Evolutionary conservation across 2,329 filamentous ascomycete species (phyloP).

Genomic region (Talaromyces sp.): DNA sequence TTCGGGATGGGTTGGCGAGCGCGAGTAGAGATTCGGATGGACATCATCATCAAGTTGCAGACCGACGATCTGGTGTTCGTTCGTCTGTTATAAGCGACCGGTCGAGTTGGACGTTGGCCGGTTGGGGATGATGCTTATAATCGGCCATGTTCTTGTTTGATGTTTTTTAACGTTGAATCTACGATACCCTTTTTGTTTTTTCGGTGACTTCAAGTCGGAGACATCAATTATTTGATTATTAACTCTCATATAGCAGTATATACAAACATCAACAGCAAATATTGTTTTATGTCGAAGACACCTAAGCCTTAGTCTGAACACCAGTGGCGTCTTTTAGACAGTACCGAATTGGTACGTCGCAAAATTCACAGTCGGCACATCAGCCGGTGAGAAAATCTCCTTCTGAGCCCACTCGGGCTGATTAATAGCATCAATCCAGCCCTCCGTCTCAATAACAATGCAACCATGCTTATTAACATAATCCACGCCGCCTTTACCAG

Average conservation of each 20-base stretch:
- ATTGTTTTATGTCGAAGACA: not conserved
- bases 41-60: constrained; percentile 27
- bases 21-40: constrained; percentile 41
- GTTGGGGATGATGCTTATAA: constrained; percentile 37
- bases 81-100: constrained; percentile 36
- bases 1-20: constrained; percentile 46
- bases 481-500: constrained; percentile 44
- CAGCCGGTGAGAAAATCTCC: constrained; percentile 39
- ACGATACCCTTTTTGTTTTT: constrained; percentile 12
- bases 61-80: constrained; percentile 31
- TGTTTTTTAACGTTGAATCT: not conserved
- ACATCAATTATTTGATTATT: not conserved
- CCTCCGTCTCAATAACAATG: constrained; percentile 84
- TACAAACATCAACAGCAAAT: not conserved
- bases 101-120: constrained; percentile 47
- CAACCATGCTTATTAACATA: constrained; percentile 67
- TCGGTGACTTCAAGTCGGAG: not conserved
- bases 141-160: not conserved
- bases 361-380: constrained; percentile 38
- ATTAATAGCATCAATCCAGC: constrained; percentile 92
- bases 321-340: not conserved
- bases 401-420: constrained; percentile 76
- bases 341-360: constrained; percentile 44
- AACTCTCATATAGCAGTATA: not conserved
- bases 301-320: not conserved